Percentiles rank a stretch among this genome's conserved stretches.
Conservation (phyloP, 2,329 filamentous ascomycete genomes). For the Whalleya microplaca region DNA sequence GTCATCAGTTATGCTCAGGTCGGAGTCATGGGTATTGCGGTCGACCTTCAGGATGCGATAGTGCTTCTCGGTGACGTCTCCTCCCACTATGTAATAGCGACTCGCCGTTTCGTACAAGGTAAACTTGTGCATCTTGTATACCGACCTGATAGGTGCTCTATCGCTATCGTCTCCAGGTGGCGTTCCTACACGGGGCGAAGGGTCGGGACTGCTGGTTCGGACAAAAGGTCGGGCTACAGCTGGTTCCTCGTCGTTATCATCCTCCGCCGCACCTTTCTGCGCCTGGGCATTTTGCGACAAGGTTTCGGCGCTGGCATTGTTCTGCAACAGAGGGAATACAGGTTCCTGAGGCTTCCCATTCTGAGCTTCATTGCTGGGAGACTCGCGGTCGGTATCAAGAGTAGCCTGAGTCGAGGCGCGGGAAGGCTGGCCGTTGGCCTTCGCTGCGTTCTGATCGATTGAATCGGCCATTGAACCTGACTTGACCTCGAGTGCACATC, state of each 20-base stretch:
- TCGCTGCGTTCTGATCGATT: constrained; percentile 25
- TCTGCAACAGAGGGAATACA: constrained; percentile 46
- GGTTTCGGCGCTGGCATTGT: constrained; percentile 45
- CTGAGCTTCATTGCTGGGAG: constrained; percentile 9
- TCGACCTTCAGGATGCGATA: constrained; percentile 96
- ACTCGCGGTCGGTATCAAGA: constrained; percentile 8
- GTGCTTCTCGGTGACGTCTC: constrained; percentile 84
- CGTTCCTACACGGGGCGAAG: constrained; percentile 32
- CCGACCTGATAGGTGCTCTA: constrained; percentile 39
- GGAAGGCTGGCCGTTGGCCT: constrained; percentile 25
- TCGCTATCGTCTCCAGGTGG: constrained; percentile 33
- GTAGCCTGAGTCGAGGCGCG: constrained; percentile 18
- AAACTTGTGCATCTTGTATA: constrained; percentile 88
- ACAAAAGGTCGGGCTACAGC: constrained; percentile 61
- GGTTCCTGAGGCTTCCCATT: constrained; percentile 25
- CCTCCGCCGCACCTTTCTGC: constrained; percentile 41
- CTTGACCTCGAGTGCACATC: constrained; percentile 9
- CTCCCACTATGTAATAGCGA: constrained; percentile 91
- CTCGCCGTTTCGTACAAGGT: constrained; percentile 95
- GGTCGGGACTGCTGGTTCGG: constrained; percentile 57
- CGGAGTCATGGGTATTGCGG: constrained; percentile 76
- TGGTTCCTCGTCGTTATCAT: constrained; percentile 62
- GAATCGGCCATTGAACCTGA: constrained; percentile 29
- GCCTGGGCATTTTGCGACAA: constrained; percentile 37
- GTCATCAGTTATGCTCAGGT: constrained; percentile 87